Evolutionary conservation across 306 rosid genomes (phyloP), one percentile per base, ranked within the genome.

Genomic region (Vigna angularis): DNA sequence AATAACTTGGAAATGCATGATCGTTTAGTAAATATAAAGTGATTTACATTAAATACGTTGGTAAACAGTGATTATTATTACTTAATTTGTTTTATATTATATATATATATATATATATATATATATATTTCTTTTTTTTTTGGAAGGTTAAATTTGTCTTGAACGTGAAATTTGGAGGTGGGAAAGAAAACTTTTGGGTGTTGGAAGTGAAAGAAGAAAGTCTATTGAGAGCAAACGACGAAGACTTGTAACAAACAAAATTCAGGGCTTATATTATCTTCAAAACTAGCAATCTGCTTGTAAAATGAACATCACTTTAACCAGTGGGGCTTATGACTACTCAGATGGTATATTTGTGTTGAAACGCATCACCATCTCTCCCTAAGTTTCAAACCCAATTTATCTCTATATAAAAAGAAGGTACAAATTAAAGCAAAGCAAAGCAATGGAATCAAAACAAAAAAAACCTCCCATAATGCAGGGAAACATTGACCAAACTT

Each of bases 401-500:
- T 70, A 69, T 85, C 81, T 79, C 56, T 79, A 2, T 38, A 16
- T 30, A 77, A 66, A 65, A 66, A 67, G 38, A 80, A 51, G 14
- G 14, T 55, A 18, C 44, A 51, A 20, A 38, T 9, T 9, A 82
- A 84, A 85, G 63, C 28, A 63, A 84, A 83, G 63, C 26, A 63
- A 45, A 49, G 62, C 16, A 74, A 67, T 50, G 51, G 30, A 57
- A 55, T 28, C 10, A 59, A 55, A 84, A 76, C 17, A 7, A 22
- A 32, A 34, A 34, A 34, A 34, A 7, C 12, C 48, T 58, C 89
- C 93, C 90, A 61, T 83, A 90, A 90, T 88, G 68, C 84, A 74
- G 91, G 95, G 85, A 77, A 70, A 64, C 56, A 75, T 76, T 66
- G 79, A 72, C 17, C 65, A 70, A 36, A 78, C 57, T 65, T 51